These are phyloP conservation scores for Alternaria gansuensis DNA, from an alignment of 2,329 filamentous ascomycete genomes.

Conservation along the genomic window DNA sequence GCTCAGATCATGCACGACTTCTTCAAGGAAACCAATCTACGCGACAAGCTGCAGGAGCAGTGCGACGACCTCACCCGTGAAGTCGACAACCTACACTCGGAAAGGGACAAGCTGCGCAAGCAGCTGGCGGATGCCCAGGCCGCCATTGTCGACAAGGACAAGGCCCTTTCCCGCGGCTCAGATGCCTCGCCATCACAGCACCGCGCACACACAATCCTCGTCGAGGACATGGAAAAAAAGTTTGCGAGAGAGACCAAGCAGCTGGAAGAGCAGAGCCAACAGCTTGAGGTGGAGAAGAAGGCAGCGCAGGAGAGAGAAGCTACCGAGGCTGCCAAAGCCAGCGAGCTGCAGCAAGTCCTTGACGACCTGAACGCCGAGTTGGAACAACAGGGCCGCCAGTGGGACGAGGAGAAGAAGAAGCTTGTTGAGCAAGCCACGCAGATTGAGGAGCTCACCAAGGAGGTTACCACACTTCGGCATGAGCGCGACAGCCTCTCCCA, in stretches of 20 bases:
- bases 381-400: conserved; percentile 47
- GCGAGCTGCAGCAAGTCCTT: conserved; percentile 49
- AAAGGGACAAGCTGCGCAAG: conserved; percentile 45
- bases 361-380: conserved; percentile 49
- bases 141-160: conserved; percentile 46
- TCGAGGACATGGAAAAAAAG: conserved; percentile 50
- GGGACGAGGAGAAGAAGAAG: conserved; percentile 50
- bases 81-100: conserved; percentile 44
- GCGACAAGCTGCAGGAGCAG: conserved; percentile 50
- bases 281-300: conserved; percentile 46
- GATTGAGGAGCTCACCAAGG: conserved; percentile 39
- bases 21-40: conserved; percentile 51
- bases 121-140: conserved; percentile 46
- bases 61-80: conserved; percentile 46
- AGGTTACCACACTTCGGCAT: conserved; percentile 35
- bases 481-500: conserved; percentile 39
- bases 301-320: conserved; percentile 44
- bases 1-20: conserved; percentile 53
- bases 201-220: conserved; percentile 36
- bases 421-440: conserved; percentile 44
- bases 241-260: conserved; percentile 47
- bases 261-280: conserved; percentile 44
- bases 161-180: conserved; percentile 35
- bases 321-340: conserved; percentile 43
- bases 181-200: conserved; percentile 27